phyloP scores from a whole-genome alignment of 2,329 filamentous ascomycete genomes.

The Colletotrichum sp. region DNA sequence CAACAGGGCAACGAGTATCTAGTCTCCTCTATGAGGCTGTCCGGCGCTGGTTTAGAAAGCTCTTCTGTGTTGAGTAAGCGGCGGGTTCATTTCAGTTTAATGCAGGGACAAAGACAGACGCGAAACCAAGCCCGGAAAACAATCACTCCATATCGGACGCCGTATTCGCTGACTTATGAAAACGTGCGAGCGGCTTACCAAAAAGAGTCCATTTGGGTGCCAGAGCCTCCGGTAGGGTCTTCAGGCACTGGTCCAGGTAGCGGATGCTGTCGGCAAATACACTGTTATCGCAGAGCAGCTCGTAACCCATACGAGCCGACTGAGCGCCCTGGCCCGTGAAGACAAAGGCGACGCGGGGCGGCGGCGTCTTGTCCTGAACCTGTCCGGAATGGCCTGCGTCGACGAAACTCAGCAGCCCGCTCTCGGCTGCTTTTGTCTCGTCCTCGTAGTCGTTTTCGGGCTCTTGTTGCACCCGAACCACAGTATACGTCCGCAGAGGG shows the following conservation, averaged over 20 bases:
- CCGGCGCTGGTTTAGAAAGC: not conserved
- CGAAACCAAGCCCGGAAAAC: not conserved
- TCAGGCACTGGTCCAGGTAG: not conserved
- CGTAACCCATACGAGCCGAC: conserved; percentile 43
- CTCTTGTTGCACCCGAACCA: not conserved
- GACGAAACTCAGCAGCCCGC: not conserved
- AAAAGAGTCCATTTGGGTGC: not conserved
- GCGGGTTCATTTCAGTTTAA: not conserved
- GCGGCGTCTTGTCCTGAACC: conserved; percentile 29
- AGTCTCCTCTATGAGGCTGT: not conserved
- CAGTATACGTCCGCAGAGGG: conserved; percentile 10
- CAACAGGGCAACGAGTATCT: conserved; percentile 25
- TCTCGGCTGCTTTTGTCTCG: not conserved
- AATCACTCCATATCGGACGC: not conserved
- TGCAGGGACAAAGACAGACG: not conserved
- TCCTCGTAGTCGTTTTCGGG: not conserved
- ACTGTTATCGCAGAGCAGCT: conserved; percentile 23
- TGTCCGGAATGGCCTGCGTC: conserved; percentile 15
- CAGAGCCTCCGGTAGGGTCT: not conserved
- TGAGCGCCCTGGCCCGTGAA: conserved; percentile 53
- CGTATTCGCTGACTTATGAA: not conserved
- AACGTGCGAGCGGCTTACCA: not conserved
- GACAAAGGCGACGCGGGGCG: conserved; percentile 14
- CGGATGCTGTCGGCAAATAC: conserved; percentile 5
- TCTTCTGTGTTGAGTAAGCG: not conserved